Conservation (phyloP, 768 basidiomycete species). For the Mycena crocata region DNA sequence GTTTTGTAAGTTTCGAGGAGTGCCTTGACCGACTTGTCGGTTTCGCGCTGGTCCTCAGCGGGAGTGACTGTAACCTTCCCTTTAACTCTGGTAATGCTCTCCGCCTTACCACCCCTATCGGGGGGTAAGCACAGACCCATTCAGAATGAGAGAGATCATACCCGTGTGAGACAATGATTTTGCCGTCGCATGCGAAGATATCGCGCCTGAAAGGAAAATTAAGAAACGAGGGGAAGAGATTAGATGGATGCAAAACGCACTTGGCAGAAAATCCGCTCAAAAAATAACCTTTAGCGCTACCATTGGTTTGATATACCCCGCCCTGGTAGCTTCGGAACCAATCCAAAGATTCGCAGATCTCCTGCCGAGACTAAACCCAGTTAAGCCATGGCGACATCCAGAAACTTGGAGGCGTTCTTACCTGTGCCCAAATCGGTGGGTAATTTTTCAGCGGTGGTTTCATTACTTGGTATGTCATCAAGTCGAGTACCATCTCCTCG, state of each 20-base stretch:
- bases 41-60: slow-evolving; percentile 74
- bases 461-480: background rate
- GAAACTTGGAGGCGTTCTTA: background rate
- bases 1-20: slow-evolving; percentile 67
- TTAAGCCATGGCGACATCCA: slow-evolving; percentile 1
- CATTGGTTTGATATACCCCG: slow-evolving; percentile 76
- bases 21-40: slow-evolving; percentile 78
- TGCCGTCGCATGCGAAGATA: slow-evolving; percentile 70
- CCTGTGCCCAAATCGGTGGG: slow-evolving; percentile 8
- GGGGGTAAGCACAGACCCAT: background rate
- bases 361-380: slow-evolving; percentile 75
- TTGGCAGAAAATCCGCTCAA: slow-evolving; percentile 76
- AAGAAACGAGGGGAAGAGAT: background rate
- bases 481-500: background rate
- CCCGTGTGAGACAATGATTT: slow-evolving; percentile 88
- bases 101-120: slow-evolving; percentile 76
- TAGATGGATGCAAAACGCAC: slow-evolving; percentile 49
- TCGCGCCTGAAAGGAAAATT: slow-evolving; percentile 69
- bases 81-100: slow-evolving; percentile 56
- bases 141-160: slow-evolving; percentile 38
- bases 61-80: slow-evolving; percentile 55
- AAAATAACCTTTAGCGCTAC: slow-evolving; percentile 79
- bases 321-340: slow-evolving; percentile 84
- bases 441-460: slow-evolving; percentile 2
- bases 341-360: slow-evolving; percentile 83